These are phyloP conservation scores for Grosmannia penicillata DNA, from an alignment of 2,329 filamentous ascomycete species.

Conservation along the genomic window DNA sequence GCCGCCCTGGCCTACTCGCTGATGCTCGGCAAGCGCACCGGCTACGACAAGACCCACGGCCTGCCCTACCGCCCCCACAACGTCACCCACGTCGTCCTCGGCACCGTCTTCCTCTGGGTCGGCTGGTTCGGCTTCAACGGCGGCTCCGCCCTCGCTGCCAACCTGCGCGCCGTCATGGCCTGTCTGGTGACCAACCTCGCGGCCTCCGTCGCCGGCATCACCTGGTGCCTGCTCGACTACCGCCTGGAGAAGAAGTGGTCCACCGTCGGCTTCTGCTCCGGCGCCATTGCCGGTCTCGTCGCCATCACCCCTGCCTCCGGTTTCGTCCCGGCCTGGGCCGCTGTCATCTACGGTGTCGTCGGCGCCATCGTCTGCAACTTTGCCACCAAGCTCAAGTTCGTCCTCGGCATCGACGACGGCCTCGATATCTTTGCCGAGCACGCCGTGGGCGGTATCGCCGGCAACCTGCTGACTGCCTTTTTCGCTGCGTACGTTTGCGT, in stretches of 20 bases:
- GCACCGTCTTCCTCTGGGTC: slow-evolving; percentile 71
- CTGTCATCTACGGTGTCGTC: slow-evolving; percentile 42
- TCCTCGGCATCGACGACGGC: slow-evolving; percentile 66
- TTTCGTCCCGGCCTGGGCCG: slow-evolving; percentile 54
- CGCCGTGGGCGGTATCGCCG: slow-evolving; percentile 68
- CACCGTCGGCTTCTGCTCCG: slow-evolving; percentile 85
- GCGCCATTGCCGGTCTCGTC: slow-evolving; percentile 73
- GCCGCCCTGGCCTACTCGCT: slow-evolving; percentile 59
- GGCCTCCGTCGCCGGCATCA: slow-evolving; percentile 65
- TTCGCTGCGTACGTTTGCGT: slow-evolving; percentile 59
- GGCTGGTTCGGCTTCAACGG: slow-evolving; percentile 97
- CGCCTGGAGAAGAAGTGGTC: slow-evolving; percentile 89
- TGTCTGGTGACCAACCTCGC: slow-evolving; percentile 79
- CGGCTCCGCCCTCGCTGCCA: slow-evolving; percentile 65
- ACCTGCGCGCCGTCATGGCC: slow-evolving; percentile 80
- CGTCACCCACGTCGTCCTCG: slow-evolving; percentile 58
- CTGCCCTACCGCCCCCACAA: slow-evolving; percentile 59
- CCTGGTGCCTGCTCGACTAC: slow-evolving; percentile 78
- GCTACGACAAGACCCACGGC: slow-evolving; percentile 44
- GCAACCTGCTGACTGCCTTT: slow-evolving; percentile 63
- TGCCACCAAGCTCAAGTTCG: slow-evolving; percentile 66
- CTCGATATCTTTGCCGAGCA: slow-evolving; percentile 89
- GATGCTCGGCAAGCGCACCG: slow-evolving; percentile 55
- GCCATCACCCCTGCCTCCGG: slow-evolving; percentile 76
- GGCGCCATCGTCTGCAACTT: slow-evolving; percentile 64